These are phyloP conservation scores for Sordariomycetes sp. DNA, from an alignment of 2,329 filamentous ascomycete species.

Conservation along the genomic window DNA sequence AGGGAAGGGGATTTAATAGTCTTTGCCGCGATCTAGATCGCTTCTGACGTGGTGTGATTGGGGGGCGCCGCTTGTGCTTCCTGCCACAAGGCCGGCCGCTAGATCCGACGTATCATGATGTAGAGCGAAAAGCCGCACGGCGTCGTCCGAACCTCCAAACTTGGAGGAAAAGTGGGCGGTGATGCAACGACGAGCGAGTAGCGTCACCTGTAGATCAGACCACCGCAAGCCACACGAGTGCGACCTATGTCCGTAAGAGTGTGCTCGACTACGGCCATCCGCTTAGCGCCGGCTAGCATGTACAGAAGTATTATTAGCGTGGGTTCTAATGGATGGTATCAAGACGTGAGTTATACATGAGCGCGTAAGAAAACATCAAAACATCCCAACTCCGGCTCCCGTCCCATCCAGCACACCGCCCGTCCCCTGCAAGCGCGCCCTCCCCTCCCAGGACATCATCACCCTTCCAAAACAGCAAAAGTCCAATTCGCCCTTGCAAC, in stretches of 20 bases:
- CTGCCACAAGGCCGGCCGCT: neutral
- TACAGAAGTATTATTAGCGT: neutral
- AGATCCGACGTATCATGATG: neutral
- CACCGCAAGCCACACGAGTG: neutral
- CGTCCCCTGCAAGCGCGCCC: neutral
- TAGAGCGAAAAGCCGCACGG: neutral
- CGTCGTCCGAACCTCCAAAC: neutral
- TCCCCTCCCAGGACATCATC: neutral
- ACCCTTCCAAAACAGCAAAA: slow-evolving; percentile 22
- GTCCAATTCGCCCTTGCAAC: slow-evolving; percentile 22
- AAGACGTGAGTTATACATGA: neutral
- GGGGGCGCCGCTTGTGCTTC: neutral
- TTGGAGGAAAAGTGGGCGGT: neutral
- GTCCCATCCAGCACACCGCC: neutral
- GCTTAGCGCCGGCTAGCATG: neutral
- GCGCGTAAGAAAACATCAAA: neutral
- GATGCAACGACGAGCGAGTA: neutral
- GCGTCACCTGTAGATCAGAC: neutral
- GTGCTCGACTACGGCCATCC: too few relatives aligned
- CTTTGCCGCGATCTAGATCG: neutral
- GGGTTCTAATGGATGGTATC: neutral
- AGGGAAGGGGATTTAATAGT: neutral
- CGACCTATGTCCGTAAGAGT: too few relatives aligned
- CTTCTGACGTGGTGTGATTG: neutral
- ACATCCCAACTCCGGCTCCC: neutral